These are phyloP conservation scores for Dryadomyces sulphureus DNA, from an alignment of 2,329 filamentous ascomycete species.

Conservation along the genomic window DNA sequence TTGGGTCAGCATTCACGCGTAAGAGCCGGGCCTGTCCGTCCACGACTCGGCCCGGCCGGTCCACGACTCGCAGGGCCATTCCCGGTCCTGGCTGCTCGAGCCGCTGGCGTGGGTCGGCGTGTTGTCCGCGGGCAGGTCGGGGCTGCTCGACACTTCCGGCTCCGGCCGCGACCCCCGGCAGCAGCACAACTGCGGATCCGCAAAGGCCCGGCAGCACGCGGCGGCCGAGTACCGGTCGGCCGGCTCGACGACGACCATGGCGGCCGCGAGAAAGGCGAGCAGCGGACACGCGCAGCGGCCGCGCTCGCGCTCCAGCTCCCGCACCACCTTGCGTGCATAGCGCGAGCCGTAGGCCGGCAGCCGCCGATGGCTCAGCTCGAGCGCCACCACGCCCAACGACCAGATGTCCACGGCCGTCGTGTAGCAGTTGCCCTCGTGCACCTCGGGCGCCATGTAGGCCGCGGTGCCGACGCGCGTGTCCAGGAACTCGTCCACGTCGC, in stretches of 20 bases:
- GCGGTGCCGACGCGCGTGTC: background rate
- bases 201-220: background rate
- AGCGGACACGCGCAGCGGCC: background rate
- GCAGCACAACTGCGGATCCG: background rate
- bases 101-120: too few species aligned
- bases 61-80: too few species aligned
- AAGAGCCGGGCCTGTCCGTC: too few species aligned
- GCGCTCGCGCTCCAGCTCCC: background rate
- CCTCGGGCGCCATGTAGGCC: background rate
- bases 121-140: too few species aligned
- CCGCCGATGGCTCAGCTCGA: background rate
- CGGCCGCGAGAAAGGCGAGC: background rate
- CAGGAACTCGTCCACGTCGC: background rate
- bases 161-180: too few species aligned
- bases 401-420: slow-evolving; percentile 1
- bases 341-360: background rate
- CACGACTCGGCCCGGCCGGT: too few species aligned
- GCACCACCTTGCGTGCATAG: background rate
- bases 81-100: too few species aligned
- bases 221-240: background rate
- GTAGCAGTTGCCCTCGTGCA: background rate
- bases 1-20: too few species aligned
- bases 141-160: too few species aligned
- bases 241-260: background rate
- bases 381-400: slow-evolving; percentile 1